These are phyloP conservation scores for Amoebophrya sp. DNA, from an alignment of 169 alveolate species.

Conservation along the genomic window DNA sequence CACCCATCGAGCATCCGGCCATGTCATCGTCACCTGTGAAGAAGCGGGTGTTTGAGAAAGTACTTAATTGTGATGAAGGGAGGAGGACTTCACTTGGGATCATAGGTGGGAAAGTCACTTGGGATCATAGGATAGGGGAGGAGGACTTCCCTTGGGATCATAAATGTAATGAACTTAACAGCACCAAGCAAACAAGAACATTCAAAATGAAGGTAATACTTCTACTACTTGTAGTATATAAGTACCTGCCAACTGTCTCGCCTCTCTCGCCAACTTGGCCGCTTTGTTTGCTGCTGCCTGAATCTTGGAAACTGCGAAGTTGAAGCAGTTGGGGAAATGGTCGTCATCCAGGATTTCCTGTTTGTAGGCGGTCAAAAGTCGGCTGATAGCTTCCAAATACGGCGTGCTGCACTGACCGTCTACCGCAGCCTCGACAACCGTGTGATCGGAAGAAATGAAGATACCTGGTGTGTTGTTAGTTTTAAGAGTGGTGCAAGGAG, in stretches of 20 bases:
- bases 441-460: background rate
- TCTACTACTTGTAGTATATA: too few relatives aligned
- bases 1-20: background rate
- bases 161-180: too few relatives aligned
- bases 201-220: too few relatives aligned
- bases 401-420: background rate
- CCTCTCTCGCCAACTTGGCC: background rate
- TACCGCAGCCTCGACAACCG: background rate
- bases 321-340: background rate
- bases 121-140: too few relatives aligned
- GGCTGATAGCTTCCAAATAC: background rate
- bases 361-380: background rate
- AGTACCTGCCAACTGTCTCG: background rate
- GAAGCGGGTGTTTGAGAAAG: too few relatives aligned
- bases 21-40: too few relatives aligned
- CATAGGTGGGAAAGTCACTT: too few relatives aligned
- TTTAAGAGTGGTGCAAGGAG: too few relatives aligned
- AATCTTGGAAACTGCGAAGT: background rate
- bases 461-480: background rate
- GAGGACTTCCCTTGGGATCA: too few relatives aligned
- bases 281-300: background rate
- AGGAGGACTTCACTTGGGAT: too few relatives aligned
- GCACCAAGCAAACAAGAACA: too few relatives aligned
- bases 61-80: too few relatives aligned
- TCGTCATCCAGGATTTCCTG: background rate